A percentile compares a stretch with the other conserved stretches of the same genome.
Evolutionary conservation across 139 green algal genomes (phyloP).

Genomic region (Tetradesmus lagerheimii): DNA sequence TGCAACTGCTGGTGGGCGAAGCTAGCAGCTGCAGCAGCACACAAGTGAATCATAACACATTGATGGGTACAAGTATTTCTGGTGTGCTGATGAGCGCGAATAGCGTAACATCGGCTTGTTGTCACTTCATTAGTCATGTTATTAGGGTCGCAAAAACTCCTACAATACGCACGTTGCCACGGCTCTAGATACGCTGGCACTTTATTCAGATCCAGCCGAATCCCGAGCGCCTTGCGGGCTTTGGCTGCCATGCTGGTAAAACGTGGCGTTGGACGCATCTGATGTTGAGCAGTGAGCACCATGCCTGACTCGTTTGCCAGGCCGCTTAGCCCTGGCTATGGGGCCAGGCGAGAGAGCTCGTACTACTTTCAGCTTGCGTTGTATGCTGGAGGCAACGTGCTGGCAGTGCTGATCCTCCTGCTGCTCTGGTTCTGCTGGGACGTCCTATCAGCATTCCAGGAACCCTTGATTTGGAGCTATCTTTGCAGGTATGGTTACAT

Average conservation of each 20-base stretch:
- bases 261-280: not conserved
- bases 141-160: not conserved
- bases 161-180: not conserved
- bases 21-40: not conserved
- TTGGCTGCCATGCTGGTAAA: not conserved
- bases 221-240: not conserved
- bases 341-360: constrained; percentile 9
- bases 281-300: not conserved
- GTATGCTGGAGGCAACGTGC: constrained; percentile 57
- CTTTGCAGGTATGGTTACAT: constrained; percentile 45
- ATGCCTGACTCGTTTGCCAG: not conserved
- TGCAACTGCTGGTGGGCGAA: not conserved
- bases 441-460: constrained; percentile 63
- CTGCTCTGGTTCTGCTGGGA: constrained; percentile 64
- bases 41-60: not conserved
- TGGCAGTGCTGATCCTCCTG: constrained; percentile 56
- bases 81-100: too few relatives aligned
- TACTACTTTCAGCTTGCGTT: constrained; percentile 57
- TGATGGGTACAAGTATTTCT: too few relatives aligned
- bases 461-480: constrained; percentile 68
- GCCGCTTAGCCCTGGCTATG: not conserved
- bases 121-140: not conserved
- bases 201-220: not conserved
- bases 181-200: not conserved
- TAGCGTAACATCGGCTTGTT: not conserved